Evolutionary conservation across 2,329 filamentous ascomycete species (phyloP).

Genomic region (Calonectria naviculata): DNA sequence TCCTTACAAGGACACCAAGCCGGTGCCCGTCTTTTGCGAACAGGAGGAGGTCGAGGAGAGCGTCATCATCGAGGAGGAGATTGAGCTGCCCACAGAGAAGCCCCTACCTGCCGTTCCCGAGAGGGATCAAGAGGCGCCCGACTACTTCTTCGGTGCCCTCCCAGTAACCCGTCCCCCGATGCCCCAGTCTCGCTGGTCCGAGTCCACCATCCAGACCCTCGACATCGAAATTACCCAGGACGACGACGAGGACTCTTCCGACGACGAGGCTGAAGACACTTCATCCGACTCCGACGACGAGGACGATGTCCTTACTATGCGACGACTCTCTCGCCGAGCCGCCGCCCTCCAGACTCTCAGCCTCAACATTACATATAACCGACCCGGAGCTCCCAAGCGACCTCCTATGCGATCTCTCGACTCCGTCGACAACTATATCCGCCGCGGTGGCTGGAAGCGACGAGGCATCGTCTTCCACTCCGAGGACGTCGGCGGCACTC

Average conservation of each 20-base stretch:
- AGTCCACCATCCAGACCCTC: constrained; percentile 52
- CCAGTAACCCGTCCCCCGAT: constrained; percentile 44
- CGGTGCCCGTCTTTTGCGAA: constrained; percentile 43
- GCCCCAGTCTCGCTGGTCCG: constrained; percentile 54
- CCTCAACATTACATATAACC: constrained; percentile 51
- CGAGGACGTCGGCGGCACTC: constrained; percentile 41
- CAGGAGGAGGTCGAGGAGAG: constrained; percentile 38
- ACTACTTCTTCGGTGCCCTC: constrained; percentile 48
- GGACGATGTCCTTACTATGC: constrained; percentile 39
- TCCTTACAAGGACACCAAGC: constrained; percentile 42
- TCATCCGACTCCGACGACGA: constrained; percentile 37
- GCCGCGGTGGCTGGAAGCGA: constrained; percentile 57
- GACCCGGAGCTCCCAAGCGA: constrained; percentile 41
- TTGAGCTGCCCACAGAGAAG: constrained; percentile 42
- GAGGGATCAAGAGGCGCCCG: constrained; percentile 39
- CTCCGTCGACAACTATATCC: constrained; percentile 54
- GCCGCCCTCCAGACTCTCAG: constrained; percentile 39
- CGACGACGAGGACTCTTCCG: constrained; percentile 29
- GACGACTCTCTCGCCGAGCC: constrained; percentile 30
- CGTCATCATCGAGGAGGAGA: constrained; percentile 35
- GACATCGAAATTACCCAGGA: constrained; percentile 36
- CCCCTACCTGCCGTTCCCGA: constrained; percentile 42
- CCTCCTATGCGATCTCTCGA: constrained; percentile 52
- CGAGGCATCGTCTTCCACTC: constrained; percentile 53
- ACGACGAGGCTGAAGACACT: constrained; percentile 34